Percentiles rank a stretch among this genome's conserved stretches.
phyloP scores from a whole-genome alignment of 768 basidiomycete species.

The Steccherinum ochraceum region DNA sequence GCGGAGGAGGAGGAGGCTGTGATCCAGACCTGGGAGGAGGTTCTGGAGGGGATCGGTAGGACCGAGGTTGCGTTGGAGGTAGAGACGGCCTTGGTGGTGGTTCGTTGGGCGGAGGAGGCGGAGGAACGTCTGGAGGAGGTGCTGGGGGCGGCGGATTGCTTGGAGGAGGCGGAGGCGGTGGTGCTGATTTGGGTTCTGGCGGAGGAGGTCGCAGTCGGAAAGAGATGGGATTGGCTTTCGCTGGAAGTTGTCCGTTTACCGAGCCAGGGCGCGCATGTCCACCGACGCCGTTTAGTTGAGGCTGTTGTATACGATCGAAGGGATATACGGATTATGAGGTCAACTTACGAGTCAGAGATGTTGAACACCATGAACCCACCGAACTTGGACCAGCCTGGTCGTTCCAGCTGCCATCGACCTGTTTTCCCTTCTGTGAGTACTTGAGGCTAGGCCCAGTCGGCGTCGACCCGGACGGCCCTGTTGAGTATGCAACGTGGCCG shows the following conservation, averaged over 20 bases:
- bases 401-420: conserved; percentile 29
- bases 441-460: conserved; percentile 25
- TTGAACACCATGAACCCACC: conserved; percentile 19
- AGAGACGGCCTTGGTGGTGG: conserved; percentile 22
- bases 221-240: conserved; percentile 16
- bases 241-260: conserved; percentile 13
- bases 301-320: conserved; percentile 1
- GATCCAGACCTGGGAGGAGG: conserved; percentile 19
- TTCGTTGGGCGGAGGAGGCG: background rate
- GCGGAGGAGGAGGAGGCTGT: conserved; percentile 22
- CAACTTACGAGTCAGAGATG: conserved; percentile 9
- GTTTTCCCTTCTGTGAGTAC: conserved; percentile 35
- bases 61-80: conserved; percentile 24
- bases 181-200: conserved; percentile 31
- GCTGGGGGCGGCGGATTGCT: conserved; percentile 23
- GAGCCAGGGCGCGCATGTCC: conserved; percentile 13
- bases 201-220: conserved; percentile 23
- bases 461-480: conserved; percentile 19
- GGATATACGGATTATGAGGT: conserved; percentile 4
- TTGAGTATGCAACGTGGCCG: conserved; percentile 27
- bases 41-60: conserved; percentile 19
- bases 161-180: conserved; percentile 29
- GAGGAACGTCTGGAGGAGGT: conserved; percentile 24
- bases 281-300: conserved; percentile 11
- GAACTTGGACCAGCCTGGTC: conserved; percentile 25